Evolutionary conservation across 768 basidiomycete species (phyloP), one percentile per base, ranked within the genome.

Genomic region (Amanita fuliginea): DNA sequence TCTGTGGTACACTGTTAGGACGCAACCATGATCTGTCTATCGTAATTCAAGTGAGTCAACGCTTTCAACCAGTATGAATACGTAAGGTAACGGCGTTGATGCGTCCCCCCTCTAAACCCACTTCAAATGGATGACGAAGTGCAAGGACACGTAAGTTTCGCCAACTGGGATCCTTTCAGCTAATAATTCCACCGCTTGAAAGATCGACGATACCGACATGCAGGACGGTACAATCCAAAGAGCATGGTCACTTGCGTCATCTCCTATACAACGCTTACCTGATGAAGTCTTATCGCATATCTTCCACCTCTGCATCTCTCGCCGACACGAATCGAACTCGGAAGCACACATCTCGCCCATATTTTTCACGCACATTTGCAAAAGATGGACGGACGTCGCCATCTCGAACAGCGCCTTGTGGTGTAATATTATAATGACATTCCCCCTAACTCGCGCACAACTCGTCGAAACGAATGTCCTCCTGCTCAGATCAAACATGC

Each of bases 301-400:
- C 47, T 67, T 75, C 47, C 47, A 49, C 40, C 43, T 65, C 7
- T 55, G 62, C 26, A 49, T 56, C 11, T 13, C 16, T 16, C 28
- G 16, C 6, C 18, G 26, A 18, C 33, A 53, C 10, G 56, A 60
- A 19, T 36, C 53, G 0, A 50, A 53, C 24, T n/a, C n/a, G n/a
- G 47, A 52, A 11, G 39, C 53, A 24, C 55, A 55, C 8, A 4
- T 54, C 2, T 53, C 51, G 13, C 46, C 58, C 21, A 46, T 64
- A 6, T 55, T 56, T 2, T 56, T 79, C 28, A 73, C 73, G 4
- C 73, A 77, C 42, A 74, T 78, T 13, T 80, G 72, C 35, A 60
- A 57, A 28, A 68, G 65, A 47, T 81, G 78, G 78, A 65, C 77
- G 48, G 54, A 64, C n/a, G 56, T 76, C 14, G 68, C 74, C 2